phyloP scores from a whole-genome alignment of 768 basidiomycete species.

The Postia placenta region DNA sequence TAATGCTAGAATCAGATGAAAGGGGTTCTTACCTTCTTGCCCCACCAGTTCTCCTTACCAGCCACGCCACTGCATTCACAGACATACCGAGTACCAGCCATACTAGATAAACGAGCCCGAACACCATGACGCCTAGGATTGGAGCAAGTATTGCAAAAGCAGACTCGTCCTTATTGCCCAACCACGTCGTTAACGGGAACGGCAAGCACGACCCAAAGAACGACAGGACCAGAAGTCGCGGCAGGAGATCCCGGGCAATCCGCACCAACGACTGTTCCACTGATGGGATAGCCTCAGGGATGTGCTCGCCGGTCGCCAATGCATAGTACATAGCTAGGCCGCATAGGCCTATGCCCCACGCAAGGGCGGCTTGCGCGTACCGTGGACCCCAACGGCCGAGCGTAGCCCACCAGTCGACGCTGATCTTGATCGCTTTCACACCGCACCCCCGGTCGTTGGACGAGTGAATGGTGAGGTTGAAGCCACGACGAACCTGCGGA shows the following conservation, averaged over 20 bases:
- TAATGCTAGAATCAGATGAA: too few relatives aligned
- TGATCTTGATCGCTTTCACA: slow-evolving; percentile 39
- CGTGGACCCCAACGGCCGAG: slow-evolving; percentile 66
- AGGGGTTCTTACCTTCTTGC: not conserved
- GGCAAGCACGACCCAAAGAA: too few relatives aligned
- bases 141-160: slow-evolving; percentile 49
- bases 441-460: slow-evolving; percentile 46
- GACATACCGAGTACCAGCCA: slow-evolving; percentile 48
- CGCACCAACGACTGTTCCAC: too few relatives aligned
- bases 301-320: slow-evolving; percentile 31
- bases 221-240: too few relatives aligned
- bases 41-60: not conserved
- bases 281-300: slow-evolving; percentile 21
- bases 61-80: slow-evolving; percentile 22
- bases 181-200: too few relatives aligned
- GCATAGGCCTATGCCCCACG: slow-evolving; percentile 73
- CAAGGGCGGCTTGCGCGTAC: slow-evolving; percentile 65
- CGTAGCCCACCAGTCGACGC: slow-evolving; percentile 65
- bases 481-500: slow-evolving; percentile 27
- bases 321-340: slow-evolving; percentile 49
- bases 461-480: slow-evolving; percentile 56
- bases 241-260: too few relatives aligned
- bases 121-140: slow-evolving; percentile 49
- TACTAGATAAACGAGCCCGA: slow-evolving; percentile 55
- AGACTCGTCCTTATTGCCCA: slow-evolving; percentile 53